Conservation (phyloP, 2,329 filamentous ascomycete genomes). For the Pseudodiploospora longispora region DNA sequence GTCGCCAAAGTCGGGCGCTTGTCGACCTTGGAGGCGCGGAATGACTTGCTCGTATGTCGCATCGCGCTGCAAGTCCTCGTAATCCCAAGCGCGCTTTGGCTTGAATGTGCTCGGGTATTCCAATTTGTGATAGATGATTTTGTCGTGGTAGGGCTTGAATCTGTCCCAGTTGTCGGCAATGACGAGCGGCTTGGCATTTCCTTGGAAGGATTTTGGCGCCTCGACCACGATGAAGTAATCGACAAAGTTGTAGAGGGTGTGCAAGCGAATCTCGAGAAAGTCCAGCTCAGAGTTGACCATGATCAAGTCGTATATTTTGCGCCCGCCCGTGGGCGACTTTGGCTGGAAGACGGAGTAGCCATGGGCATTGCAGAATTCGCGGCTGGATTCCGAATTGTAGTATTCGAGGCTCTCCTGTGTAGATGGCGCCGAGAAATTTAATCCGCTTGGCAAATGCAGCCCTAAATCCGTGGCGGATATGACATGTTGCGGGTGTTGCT, state of each 20-base stretch:
- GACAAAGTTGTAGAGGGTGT: slow-evolving; percentile 47
- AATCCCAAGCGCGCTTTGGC: slow-evolving; percentile 36
- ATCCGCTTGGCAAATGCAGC: no score
- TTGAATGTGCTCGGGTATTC: slow-evolving; percentile 34
- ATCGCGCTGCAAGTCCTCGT: slow-evolving; percentile 46
- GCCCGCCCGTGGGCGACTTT: slow-evolving; percentile 14
- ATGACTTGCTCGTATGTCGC: slow-evolving; percentile 51
- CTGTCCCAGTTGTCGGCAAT: slow-evolving; percentile 43
- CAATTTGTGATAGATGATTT: slow-evolving; percentile 54
- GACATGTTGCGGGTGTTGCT: no score
- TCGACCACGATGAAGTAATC: slow-evolving; percentile 61
- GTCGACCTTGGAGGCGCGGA: slow-evolving; percentile 33
- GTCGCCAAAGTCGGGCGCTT: slow-evolving; percentile 39
- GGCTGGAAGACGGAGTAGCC: slow-evolving; percentile 24
- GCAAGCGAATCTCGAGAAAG: slow-evolving; percentile 56
- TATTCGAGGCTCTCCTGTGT: no score
- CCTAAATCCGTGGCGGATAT: no score
- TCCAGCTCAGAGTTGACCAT: slow-evolving; percentile 57
- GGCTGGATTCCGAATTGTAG: background rate
- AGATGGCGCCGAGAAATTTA: no score
- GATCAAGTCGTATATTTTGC: slow-evolving; percentile 43
- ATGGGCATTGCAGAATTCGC: slow-evolving; percentile 23
- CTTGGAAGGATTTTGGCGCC: slow-evolving; percentile 49
- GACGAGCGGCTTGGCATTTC: slow-evolving; percentile 43
- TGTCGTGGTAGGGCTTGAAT: slow-evolving; percentile 45